A percentile compares a stretch with the other conserved stretches of the same genome.
These are phyloP conservation scores for Verticillium dahliae DNA, from an alignment of 2,329 filamentous ascomycete genomes.

Conservation along the genomic window DNA sequence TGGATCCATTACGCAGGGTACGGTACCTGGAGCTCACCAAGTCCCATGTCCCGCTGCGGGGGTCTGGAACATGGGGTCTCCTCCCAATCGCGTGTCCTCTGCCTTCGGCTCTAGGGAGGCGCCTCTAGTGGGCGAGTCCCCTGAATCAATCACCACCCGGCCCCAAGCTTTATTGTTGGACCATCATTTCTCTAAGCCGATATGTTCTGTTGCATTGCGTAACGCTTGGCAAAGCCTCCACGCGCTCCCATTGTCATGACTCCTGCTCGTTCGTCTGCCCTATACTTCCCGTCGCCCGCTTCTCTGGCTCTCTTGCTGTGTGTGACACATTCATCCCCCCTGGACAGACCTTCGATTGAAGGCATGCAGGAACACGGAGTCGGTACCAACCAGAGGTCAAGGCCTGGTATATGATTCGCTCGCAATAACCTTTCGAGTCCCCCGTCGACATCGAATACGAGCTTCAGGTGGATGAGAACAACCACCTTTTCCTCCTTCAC, in stretches of 20 bases:
- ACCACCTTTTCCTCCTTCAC: background rate
- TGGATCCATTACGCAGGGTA: too few species aligned
- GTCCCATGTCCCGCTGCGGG: background rate
- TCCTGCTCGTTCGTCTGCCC: background rate
- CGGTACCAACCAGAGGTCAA: background rate
- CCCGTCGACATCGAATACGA: background rate
- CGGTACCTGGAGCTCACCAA: background rate
- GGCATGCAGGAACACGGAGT: background rate
- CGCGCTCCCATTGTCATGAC: background rate
- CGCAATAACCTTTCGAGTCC: background rate
- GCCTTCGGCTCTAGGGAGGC: background rate
- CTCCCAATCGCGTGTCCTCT: background rate
- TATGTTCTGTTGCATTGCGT: background rate
- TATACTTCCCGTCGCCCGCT: background rate
- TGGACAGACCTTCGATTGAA: background rate
- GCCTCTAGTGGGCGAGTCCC: background rate
- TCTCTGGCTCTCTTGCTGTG: background rate
- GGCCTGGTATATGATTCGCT: background rate
- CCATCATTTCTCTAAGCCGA: background rate
- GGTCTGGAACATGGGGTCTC: background rate
- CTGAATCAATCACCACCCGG: background rate
- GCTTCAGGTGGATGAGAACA: background rate
- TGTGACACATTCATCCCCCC: background rate
- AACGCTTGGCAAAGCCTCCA: background rate
- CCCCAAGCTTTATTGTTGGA: background rate